Conservation (phyloP, 2,329 filamentous ascomycete genomes). For the Sporothrix brasiliensis region DNA sequence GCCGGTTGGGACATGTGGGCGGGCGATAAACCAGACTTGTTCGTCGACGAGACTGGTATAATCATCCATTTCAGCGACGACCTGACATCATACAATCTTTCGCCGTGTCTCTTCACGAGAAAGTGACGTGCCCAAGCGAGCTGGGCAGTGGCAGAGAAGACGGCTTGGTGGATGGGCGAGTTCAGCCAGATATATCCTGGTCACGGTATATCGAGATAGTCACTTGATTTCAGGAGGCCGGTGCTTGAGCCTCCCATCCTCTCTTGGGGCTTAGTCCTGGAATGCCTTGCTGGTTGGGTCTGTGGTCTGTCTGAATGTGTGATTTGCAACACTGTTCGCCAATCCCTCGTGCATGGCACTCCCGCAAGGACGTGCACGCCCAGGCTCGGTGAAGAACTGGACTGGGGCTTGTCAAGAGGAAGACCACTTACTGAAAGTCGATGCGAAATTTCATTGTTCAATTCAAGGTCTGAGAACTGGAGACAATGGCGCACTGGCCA, state of each 20-base stretch:
- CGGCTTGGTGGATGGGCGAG: neutral
- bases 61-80: neutral
- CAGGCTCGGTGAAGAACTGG: conserved; percentile 8
- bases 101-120: neutral
- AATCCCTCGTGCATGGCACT: neutral
- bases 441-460: neutral
- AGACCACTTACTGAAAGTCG: neutral
- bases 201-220: conserved; percentile 11
- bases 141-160: conserved; percentile 15
- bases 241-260: conserved; percentile 1
- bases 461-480: neutral
- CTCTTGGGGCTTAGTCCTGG: neutral
- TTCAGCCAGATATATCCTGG: conserved; percentile 16
- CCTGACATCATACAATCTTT: neutral
- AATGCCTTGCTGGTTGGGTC: neutral
- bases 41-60: neutral
- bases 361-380: conserved; percentile 4
- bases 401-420: neutral
- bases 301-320: neutral
- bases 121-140: neutral
- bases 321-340: conserved; percentile 14
- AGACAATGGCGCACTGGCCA: conserved; percentile 16
- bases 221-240: neutral
- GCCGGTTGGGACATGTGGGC: conserved; percentile 18
- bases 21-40: neutral